Evolutionary conservation across 805 yeast genomes (phyloP), one percentile per base, ranked within the genome.

Genomic region (Metschnikowia baotianmanensis): DNA sequence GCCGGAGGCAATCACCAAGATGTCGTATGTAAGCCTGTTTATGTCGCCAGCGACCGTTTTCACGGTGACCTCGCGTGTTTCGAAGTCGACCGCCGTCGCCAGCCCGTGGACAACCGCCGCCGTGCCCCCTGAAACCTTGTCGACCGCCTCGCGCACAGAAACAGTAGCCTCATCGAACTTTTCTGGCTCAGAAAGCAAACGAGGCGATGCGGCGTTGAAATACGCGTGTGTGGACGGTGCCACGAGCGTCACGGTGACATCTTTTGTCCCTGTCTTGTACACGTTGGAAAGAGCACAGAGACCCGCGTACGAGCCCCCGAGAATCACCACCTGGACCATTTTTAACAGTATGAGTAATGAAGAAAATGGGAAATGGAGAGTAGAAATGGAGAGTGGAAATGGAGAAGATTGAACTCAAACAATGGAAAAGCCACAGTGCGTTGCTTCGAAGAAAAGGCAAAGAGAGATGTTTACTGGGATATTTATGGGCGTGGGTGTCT

Each of bases 261-360:
- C 35, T 6, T 45, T 7, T 9, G 26, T 34, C 30, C 27, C n/a
- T 8, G 17, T 8, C 5, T 31, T 38, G 22, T 51, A 47, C 15
- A 58, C 38, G 8, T 53, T 34, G 9, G 56, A 52, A 17, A 59
- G 59, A 8, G 67, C 71, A 5, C 20, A 34, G 13, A 55, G 46
- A 6, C 58, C 71, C 4, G 66, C 69, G 38, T 45, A 65, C 3
- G 68, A 61, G 6, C 62, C 69, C 12, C 74, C 73, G 21, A 68
- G 53, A n/a, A 69, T 58, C 4, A 61, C 61, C 15, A 63, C 43
- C 26, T 47, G 42, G 6, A 48, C 34, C 51, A 45, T 45, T n/a
- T 25, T 11, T 11, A 7, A 25, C 6, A 25, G n/a, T n/a, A n/a
- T n/a, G n/a, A n/a, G n/a, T n/a, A n/a, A n/a, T n/a, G n/a, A n/a